Conservation (phyloP, 148 eudicot species). For the Mesembryanthemum crystallinum region DNA sequence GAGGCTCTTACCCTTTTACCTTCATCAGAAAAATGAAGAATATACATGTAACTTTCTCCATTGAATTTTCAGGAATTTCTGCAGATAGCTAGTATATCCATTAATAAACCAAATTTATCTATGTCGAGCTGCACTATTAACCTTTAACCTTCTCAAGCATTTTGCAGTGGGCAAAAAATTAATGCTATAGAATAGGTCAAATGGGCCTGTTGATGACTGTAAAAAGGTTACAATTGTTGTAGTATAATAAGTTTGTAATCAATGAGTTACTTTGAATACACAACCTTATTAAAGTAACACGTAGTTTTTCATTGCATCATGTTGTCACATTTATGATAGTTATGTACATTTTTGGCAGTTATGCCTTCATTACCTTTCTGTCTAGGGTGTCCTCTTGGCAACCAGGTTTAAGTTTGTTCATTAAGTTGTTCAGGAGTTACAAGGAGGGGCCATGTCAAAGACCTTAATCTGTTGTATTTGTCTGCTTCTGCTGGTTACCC, state of each 20-base stretch:
- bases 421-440: not conserved
- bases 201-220: not conserved
- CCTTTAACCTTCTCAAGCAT: not conserved
- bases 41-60: not conserved
- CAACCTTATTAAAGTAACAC: not conserved
- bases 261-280: not conserved
- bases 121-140: not conserved
- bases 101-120: not conserved
- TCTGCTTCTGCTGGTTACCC: slow-evolving; percentile 1
- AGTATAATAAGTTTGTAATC: not conserved
- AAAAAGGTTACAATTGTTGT: not conserved
- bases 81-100: not conserved
- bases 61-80: not conserved
- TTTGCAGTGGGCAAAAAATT: not conserved
- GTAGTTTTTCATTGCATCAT: not conserved
- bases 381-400: not conserved
- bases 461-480: no score
- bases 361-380: not conserved
- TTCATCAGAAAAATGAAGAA: not conserved
- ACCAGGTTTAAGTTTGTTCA: not conserved
- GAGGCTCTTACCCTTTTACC: not conserved
- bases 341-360: not conserved
- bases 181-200: not conserved
- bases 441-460: not conserved
- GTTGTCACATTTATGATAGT: not conserved